Conservation (phyloP, 495 filamentous ascomycete species). For the Tetracladium setigerum region DNA sequence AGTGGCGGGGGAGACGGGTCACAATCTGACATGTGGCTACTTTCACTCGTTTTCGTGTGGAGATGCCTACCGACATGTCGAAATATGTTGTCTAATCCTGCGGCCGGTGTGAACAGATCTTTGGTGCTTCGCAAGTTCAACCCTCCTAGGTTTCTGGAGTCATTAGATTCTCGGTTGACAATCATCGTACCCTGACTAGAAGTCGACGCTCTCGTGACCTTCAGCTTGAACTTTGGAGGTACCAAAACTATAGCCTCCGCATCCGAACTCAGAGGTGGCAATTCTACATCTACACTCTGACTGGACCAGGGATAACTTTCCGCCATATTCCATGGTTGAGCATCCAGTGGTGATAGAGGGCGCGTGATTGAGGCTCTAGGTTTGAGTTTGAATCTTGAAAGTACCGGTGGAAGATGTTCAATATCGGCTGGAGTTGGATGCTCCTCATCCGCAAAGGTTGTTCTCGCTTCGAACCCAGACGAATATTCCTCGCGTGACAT, state of each 20-base stretch:
- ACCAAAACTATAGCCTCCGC: not conserved
- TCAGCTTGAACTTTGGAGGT: slow-evolving; percentile 28
- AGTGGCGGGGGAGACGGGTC: not conserved
- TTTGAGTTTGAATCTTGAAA: slow-evolving; percentile 14
- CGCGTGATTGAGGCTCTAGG: slow-evolving; percentile 1
- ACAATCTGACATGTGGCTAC: slow-evolving; percentile 1
- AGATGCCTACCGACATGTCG: slow-evolving; percentile 20
- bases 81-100: slow-evolving; percentile 18
- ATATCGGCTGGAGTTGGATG: not conserved
- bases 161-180: slow-evolving; percentile 4
- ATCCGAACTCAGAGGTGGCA: not conserved
- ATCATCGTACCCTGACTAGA: slow-evolving; percentile 14
- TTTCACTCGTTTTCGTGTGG: slow-evolving; percentile 26
- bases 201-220: slow-evolving; percentile 17
- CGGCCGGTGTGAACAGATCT: slow-evolving; percentile 20
- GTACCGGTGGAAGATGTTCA: not conserved
- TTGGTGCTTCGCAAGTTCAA: slow-evolving; percentile 12
- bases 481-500: too few species aligned
- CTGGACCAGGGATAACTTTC: slow-evolving; percentile 13
- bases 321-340: slow-evolving; percentile 12
- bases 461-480: too few species aligned
- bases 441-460: too few species aligned
- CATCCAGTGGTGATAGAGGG: slow-evolving; percentile 2
- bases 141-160: not conserved
- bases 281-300: not conserved